Evolutionary conservation across 1,284 basidiomycete species (phyloP), one percentile per base, ranked within the genome.

Genomic region (Cutaneotrichosporon curvatum): DNA sequence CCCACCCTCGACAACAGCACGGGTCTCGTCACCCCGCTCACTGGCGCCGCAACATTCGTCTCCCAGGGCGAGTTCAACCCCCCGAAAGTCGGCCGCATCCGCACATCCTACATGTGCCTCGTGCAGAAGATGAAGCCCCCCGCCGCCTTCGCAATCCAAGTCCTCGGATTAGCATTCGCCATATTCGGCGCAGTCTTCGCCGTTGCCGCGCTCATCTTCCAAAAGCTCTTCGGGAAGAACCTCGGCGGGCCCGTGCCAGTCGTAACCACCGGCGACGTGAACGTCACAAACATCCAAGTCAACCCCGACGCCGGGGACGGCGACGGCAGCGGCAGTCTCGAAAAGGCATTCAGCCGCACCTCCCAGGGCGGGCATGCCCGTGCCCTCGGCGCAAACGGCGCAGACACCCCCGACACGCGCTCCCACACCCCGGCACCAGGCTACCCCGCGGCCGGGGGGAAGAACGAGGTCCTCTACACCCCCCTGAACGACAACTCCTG

Each of bases 131-230:
- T 54, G 37, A 54, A 54, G 46, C 43, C 42, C 14, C 43, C 48
- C 11, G 48, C 52, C 10, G 30, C 40, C 16, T 54, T 54, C 41
- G 46, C 45, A 25, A 39, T 54, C 16, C 35, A 45, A 4, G 52
- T 54, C 2, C 38, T 54, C 4, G 52, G 48, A 43, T 18, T 51
- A 5, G 43, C 49, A n/a, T 44, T 54, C 14, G 52, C 52, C 15
- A 40, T 54, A 9, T 54, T 54, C 25, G 52, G 48, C 7, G 48
- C 38, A 33, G 48, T 50, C 15, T 54, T 54, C 16, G 46, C 45
- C 8, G 46, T 34, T 4, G 43, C 43, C 9, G 37, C 44, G 11
- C 37, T 47, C 22, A 22, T 50, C 28, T 33, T 49, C 39, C 42
- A 50, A 30, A 47, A 50, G 40, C 20, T 54, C 25, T 47, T 44